Percentiles rank a stretch among this genome's conserved stretches.
Conservation (phyloP, 805 yeast genomes). For the Saturnispora galanensis region DNA sequence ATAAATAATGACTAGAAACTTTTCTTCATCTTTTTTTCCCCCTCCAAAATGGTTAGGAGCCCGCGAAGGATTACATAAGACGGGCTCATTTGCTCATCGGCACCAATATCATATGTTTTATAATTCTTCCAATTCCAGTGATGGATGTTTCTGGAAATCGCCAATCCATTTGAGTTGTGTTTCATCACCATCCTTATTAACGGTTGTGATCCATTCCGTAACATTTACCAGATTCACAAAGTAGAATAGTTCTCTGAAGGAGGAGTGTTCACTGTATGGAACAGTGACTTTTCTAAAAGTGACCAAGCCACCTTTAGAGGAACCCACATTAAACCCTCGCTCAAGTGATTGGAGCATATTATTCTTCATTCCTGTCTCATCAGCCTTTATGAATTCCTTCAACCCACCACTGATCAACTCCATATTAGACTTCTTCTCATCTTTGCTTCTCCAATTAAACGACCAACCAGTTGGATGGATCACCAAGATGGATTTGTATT, state of each 20-base stretch:
- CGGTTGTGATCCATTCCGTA: constrained; percentile 67
- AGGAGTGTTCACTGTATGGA: constrained; percentile 93
- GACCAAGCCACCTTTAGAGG: constrained; percentile 9
- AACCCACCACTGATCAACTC: constrained; percentile 1
- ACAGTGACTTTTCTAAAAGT: constrained; percentile 17
- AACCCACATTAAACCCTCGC: constrained; percentile 8
- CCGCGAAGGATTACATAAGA: constrained; percentile 3
- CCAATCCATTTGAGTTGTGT: constrained; percentile 1
- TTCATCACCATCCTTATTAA: constrained; percentile 30
- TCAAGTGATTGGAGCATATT: constrained; percentile 2
- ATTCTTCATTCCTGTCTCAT: not conserved
- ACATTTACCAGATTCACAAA: constrained; percentile 49
- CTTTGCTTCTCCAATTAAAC: constrained; percentile 25
- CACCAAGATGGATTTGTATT: constrained; percentile 57
- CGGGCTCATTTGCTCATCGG: constrained; percentile 4
- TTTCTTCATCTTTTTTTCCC: not conserved
- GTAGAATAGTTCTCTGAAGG: constrained; percentile 66
- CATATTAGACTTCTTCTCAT: not conserved
- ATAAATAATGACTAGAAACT: not conserved
- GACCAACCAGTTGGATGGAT: constrained; percentile 91
- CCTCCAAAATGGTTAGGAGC: constrained; percentile 5
- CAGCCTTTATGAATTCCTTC: constrained; percentile 9
- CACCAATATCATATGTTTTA: not conserved
- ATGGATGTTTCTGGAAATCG: not conserved
- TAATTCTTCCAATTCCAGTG: not conserved